phyloP scores from a whole-genome alignment of 2,329 filamentous ascomycete species.

The Fusarium xylarioides region DNA sequence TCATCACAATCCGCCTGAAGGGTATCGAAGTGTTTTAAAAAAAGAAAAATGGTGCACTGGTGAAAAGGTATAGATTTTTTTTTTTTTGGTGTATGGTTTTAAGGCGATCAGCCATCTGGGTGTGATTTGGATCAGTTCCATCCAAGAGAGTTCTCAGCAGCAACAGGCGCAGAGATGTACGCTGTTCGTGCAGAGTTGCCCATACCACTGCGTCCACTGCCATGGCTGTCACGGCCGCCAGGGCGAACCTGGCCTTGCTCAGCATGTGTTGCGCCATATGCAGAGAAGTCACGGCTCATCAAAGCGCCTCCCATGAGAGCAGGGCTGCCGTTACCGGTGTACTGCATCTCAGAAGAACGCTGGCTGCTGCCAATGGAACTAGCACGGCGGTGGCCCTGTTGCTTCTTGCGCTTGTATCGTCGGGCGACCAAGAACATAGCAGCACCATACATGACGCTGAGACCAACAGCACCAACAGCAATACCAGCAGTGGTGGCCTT shows the following conservation, averaged over 20 bases:
- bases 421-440: constrained; percentile 95
- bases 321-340: constrained; percentile 60
- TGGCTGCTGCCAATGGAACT: constrained; percentile 72
- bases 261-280: constrained; percentile 59
- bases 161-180: constrained; percentile 87
- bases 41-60: constrained; percentile 38
- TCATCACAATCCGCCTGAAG: constrained; percentile 44
- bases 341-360: constrained; percentile 62
- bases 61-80: constrained; percentile 34
- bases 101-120: constrained; percentile 23
- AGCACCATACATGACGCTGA: constrained; percentile 87
- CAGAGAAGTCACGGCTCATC: constrained; percentile 64
- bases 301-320: constrained; percentile 76
- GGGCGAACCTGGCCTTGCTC: constrained; percentile 24
- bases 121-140: constrained; percentile 74
- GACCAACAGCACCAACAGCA: constrained; percentile 78
- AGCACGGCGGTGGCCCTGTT: constrained; percentile 77
- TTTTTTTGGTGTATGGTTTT: constrained; percentile 17
- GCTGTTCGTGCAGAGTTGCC: constrained; percentile 65
- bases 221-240: constrained; percentile 66
- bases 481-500: constrained; percentile 73
- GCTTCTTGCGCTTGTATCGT: constrained; percentile 87
- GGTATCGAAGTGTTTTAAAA: constrained; percentile 47
- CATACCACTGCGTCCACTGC: constrained; percentile 69
- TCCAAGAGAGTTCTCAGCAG: constrained; percentile 92